phyloP scores from a whole-genome alignment of 768 basidiomycete species.

The Trametes meyenii region DNA sequence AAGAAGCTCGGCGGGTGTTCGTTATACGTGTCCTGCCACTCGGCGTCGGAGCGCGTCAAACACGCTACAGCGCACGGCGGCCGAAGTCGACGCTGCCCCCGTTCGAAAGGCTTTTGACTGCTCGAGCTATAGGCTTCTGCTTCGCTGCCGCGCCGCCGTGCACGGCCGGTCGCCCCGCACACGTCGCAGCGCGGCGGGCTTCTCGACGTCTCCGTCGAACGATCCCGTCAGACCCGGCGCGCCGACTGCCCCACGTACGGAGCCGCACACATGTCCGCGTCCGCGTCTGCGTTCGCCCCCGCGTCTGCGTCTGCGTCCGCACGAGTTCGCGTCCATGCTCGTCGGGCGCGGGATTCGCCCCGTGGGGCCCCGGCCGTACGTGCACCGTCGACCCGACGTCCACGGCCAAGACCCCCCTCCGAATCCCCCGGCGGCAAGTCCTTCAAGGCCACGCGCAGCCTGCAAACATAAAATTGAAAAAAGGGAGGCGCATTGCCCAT shows the following conservation, averaged over 20 bases:
- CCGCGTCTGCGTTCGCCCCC: no score
- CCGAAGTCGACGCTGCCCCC: neutral
- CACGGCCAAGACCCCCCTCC: neutral
- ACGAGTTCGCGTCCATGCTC: no score
- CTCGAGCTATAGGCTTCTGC: neutral
- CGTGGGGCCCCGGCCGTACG: neutral
- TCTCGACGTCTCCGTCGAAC: conserved; percentile 14
- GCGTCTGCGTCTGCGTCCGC: no score
- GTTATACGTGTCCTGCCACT: no score
- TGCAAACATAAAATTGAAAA: no score
- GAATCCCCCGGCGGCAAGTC: no score
- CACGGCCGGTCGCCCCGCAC: no score
- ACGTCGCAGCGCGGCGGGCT: neutral
- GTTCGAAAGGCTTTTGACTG: conserved; percentile 11
- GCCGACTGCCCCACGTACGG: conserved; percentile 3
- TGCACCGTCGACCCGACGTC: neutral
- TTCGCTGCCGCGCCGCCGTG: conserved; percentile 4
- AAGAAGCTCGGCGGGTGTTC: no score
- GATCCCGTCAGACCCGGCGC: conserved; percentile 10
- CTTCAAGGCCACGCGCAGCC: no score
- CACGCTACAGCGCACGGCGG: no score
- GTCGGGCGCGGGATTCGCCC: neutral
- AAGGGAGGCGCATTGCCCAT: neutral
- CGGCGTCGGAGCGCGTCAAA: no score
- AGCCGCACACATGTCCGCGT: neutral